These are phyloP conservation scores for Fusarium falciforme DNA, from an alignment of 2,329 filamentous ascomycete species.

Conservation along the genomic window DNA sequence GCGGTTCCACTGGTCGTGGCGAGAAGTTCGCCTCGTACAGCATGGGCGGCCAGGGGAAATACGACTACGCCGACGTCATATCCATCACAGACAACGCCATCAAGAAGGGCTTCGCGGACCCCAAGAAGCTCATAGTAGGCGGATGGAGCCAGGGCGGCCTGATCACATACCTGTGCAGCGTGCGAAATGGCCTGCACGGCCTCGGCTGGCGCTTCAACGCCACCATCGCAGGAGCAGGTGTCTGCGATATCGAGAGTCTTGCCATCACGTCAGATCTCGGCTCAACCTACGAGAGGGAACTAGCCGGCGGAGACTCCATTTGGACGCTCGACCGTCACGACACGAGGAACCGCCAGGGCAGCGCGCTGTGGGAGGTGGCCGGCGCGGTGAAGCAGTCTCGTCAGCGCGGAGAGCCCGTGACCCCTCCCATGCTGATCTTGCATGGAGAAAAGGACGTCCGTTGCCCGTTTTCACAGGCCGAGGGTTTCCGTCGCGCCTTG, in stretches of 20 bases:
- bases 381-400: slow-evolving; percentile 6
- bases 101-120: slow-evolving; percentile 46
- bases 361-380: slow-evolving; percentile 26
- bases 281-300: slow-evolving; percentile 22
- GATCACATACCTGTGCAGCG: slow-evolving; percentile 50
- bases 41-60: slow-evolving; percentile 44
- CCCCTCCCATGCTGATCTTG: slow-evolving; percentile 28
- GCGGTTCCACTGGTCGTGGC: slow-evolving; percentile 49
- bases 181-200: slow-evolving; percentile 49
- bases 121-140: slow-evolving; percentile 47
- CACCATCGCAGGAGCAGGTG: slow-evolving; percentile 50
- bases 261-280: slow-evolving; percentile 43
- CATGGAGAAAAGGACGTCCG: slow-evolving; percentile 25
- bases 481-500: slow-evolving; percentile 20
- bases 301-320: slow-evolving; percentile 2
- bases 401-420: background rate
- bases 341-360: slow-evolving; percentile 22
- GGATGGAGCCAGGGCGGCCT: slow-evolving; percentile 55
- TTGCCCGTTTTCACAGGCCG: slow-evolving; percentile 26
- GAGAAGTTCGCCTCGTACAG: slow-evolving; percentile 48
- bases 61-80: slow-evolving; percentile 53
- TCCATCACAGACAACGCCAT: slow-evolving; percentile 49
- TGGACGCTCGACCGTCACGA: slow-evolving; percentile 21
- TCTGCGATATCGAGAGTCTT: slow-evolving; percentile 52
- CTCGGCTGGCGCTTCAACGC: slow-evolving; percentile 51